Conservation (phyloP, 441 rosid species). For the Erysimum pusillum region DNA sequence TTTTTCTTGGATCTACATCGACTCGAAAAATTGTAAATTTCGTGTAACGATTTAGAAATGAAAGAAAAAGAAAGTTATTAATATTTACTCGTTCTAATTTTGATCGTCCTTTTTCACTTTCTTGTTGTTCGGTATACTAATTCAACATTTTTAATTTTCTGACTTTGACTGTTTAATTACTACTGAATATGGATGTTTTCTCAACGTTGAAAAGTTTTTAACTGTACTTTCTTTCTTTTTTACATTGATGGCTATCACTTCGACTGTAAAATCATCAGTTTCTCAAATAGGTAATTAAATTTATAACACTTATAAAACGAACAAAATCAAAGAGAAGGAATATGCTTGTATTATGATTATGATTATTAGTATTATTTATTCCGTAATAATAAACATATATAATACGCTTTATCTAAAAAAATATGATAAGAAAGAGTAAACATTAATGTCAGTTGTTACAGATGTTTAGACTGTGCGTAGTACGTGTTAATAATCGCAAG, state of each 20-base stretch:
- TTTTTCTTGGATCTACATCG: slow-evolving; percentile 21
- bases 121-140: background rate
- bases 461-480: slow-evolving; percentile 16
- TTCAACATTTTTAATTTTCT: background rate
- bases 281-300: background rate
- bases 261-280: background rate
- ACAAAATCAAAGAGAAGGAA: slow-evolving; percentile 9
- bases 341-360: slow-evolving; percentile 2
- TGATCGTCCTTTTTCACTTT: background rate
- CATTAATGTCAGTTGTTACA: slow-evolving; percentile 2
- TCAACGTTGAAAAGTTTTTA: too few species aligned
- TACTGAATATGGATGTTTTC: background rate
- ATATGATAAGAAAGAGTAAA: background rate
- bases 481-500: background rate
- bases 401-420: background rate
- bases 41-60: slow-evolving; percentile 45
- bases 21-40: slow-evolving; percentile 45
- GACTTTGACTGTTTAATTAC: background rate
- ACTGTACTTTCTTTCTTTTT: background rate
- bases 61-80: background rate
- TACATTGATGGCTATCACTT: background rate
- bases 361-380: background rate
- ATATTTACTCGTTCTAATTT: slow-evolving; percentile 4
- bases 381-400: too few species aligned
- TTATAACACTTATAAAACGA: background rate